These are phyloP conservation scores for Exophiala oligosperma DNA, from an alignment of 2,329 filamentous ascomycete genomes.

Conservation along the genomic window DNA sequence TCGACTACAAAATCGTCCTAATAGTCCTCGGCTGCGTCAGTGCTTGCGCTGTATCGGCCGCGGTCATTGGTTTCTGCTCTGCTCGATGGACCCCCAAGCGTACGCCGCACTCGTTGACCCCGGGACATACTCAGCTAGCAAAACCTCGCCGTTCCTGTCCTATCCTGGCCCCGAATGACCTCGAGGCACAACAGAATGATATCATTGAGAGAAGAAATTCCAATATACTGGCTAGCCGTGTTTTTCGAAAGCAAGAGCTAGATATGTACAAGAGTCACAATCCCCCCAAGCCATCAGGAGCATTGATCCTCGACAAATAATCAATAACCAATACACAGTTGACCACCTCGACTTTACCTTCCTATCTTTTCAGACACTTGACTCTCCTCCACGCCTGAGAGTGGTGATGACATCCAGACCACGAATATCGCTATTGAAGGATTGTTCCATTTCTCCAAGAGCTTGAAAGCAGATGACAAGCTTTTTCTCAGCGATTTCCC, in stretches of 20 bases:
- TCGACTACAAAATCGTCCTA: slow-evolving; percentile 5
- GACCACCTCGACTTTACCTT: no score
- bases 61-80: slow-evolving; percentile 1
- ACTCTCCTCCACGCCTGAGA: neutral
- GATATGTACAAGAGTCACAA: no score
- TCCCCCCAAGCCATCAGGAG: no score
- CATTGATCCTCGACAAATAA: no score
- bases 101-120: neutral
- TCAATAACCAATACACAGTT: no score
- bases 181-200: neutral
- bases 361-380: no score
- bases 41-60: slow-evolving; percentile 2
- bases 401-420: slow-evolving; percentile 19
- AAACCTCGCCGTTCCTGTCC: neutral
- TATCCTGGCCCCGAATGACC: neutral
- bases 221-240: neutral
- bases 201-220: neutral
- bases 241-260: neutral
- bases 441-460: slow-evolving; percentile 21
- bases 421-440: slow-evolving; percentile 17
- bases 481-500: slow-evolving; percentile 43
- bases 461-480: slow-evolving; percentile 27
- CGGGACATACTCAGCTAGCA: neutral
- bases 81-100: neutral
- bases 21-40: slow-evolving; percentile 6